Base-by-base conservation (phyloP, 1,284 basidiomycete genomes). In the Leccinum variabile region DNA sequence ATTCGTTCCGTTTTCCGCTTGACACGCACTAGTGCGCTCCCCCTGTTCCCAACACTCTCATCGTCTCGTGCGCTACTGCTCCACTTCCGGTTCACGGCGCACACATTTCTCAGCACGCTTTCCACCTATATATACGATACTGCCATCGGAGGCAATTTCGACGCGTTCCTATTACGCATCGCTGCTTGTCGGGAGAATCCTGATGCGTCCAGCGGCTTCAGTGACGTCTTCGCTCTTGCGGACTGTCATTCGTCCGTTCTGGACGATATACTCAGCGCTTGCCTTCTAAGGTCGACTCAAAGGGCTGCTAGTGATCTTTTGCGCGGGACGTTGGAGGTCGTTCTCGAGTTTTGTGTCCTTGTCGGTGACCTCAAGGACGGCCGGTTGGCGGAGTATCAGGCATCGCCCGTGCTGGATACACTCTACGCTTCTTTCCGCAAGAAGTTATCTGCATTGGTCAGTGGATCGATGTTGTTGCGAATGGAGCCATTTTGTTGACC, bases 141-240 rank as follows among this genome's bases (percentile, higher is more conserved):
- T 10, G 92, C 87, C 2, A 91, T 95, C 63, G 82, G 86, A 9
- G 84, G 84, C 14, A 89, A 90, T 70, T 90, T 92, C 69, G 85
- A 88, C 64, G 79, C 82, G 1, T 92, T 95, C 77, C 75, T 92
- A 18, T 73, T 71, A 5, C 78, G 75, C 25, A 68, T 85, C 56
- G 60, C 75, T n/a, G 60, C 75, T 60, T 65, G 75, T 60, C 72
- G 73, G 16, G 71, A 71, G 22, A 68, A 60, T 2, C 64, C 67
- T 5, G 63, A 68, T 6, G 58, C 67, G 25, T 63, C 67, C 2
- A 64, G 56, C 22, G 60, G 69, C 2, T 89, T 89, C 67, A 75
- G 81, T n/a, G 91, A 94, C 64, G 86, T 94, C 5, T 94, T 94
- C 72, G 82, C 87, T 22, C 80, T 95, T 11, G 84, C 90, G 0